Evolutionary conservation across 1,284 basidiomycete species (phyloP).

Genomic region (Trichosporon faecale): DNA sequence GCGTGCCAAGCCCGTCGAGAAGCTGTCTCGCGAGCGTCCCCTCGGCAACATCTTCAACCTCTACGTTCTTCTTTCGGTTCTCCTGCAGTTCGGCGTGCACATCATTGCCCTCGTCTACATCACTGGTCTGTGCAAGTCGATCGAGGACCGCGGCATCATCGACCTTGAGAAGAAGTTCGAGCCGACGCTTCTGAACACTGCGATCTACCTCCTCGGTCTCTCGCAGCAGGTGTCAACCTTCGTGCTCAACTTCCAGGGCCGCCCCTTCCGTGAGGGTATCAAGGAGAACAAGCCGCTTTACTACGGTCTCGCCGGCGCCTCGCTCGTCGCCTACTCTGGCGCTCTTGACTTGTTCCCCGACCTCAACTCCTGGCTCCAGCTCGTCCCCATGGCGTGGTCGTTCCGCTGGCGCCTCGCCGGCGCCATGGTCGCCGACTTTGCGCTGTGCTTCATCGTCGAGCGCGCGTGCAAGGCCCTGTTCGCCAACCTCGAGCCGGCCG

Average conservation of each 20-base stretch:
- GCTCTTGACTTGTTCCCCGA: slow-evolving; percentile 92
- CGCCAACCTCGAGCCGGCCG: slow-evolving; percentile 80
- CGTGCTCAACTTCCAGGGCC: slow-evolving; percentile 93
- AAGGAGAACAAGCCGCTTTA: slow-evolving; percentile 87
- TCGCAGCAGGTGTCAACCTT: slow-evolving; percentile 96
- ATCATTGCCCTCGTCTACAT: slow-evolving; percentile 86
- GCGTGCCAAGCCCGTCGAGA: slow-evolving; percentile 92
- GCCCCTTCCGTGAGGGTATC: slow-evolving; percentile 94
- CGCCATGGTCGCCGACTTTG: slow-evolving; percentile 84
- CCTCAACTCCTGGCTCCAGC: slow-evolving; percentile 92
- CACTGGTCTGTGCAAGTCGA: slow-evolving; percentile 70
- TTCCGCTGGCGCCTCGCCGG: slow-evolving; percentile 75
- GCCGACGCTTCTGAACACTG: slow-evolving; percentile 86
- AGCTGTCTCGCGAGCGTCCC: slow-evolving; percentile 83
- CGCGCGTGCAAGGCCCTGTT: slow-evolving; percentile 78
- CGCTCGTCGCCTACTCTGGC: slow-evolving; percentile 85
- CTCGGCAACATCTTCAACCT: slow-evolving; percentile 92
- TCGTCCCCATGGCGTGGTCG: slow-evolving; percentile 84
- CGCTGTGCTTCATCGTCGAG: slow-evolving; percentile 82
- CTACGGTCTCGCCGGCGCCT: slow-evolving; percentile 82
- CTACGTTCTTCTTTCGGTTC: slow-evolving; percentile 84
- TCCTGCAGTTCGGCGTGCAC: slow-evolving; percentile 87
- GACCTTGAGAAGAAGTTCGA: slow-evolving; percentile 94
- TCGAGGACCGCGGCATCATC: slow-evolving; percentile 73
- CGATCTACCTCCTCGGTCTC: slow-evolving; percentile 86